Evolutionary conservation across 805 yeast genomes (phyloP).

Genomic region (Candida schatavii): DNA sequence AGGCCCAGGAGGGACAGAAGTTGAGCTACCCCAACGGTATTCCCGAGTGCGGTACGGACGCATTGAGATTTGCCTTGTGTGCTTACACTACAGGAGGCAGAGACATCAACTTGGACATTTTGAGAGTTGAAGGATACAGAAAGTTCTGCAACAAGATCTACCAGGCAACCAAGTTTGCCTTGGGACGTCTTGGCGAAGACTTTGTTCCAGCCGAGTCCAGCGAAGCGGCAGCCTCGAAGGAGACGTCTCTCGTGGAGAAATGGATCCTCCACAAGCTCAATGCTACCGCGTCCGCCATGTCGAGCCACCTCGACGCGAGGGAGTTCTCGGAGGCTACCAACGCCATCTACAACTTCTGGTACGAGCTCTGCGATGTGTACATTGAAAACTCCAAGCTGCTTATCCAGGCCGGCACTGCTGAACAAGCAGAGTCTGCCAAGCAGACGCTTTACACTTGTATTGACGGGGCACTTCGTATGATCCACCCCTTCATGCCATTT

Average conservation of each 20-base stretch:
- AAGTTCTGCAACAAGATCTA: constrained; percentile 99
- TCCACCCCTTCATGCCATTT: constrained; percentile 98
- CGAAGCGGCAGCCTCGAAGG: constrained; percentile 58
- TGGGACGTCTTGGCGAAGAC: constrained; percentile 88
- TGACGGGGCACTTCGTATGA: constrained; percentile 85
- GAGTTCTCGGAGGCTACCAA: constrained; percentile 87
- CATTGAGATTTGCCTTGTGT: constrained; percentile 95
- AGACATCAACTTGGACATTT: constrained; percentile 92
- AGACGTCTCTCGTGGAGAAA: constrained; percentile 88
- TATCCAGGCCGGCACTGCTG: constrained; percentile 86
- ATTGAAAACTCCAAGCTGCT: constrained; percentile 95
- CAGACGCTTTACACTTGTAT: constrained; percentile 91
- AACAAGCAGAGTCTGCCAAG: constrained; percentile 84
- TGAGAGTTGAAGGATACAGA: constrained; percentile 98
- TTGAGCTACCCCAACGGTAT: constrained; percentile 93
- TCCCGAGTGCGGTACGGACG: constrained; percentile 99
- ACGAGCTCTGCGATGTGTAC: constrained; percentile 94
- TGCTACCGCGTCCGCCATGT: constrained; percentile 61
- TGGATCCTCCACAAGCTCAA: constrained; percentile 93
- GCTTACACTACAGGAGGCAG: constrained; percentile 99
- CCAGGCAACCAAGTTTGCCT: constrained; percentile 96
- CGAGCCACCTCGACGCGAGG: constrained; percentile 70
- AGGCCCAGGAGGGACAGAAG: constrained; percentile 84
- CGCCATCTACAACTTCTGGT: constrained; percentile 92
- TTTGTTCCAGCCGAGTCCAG: constrained; percentile 89